Percentiles rank a stretch among this genome's conserved stretches.
phyloP scores from a whole-genome alignment of 2,329 filamentous ascomycete species.

The Claviceps sp. region DNA sequence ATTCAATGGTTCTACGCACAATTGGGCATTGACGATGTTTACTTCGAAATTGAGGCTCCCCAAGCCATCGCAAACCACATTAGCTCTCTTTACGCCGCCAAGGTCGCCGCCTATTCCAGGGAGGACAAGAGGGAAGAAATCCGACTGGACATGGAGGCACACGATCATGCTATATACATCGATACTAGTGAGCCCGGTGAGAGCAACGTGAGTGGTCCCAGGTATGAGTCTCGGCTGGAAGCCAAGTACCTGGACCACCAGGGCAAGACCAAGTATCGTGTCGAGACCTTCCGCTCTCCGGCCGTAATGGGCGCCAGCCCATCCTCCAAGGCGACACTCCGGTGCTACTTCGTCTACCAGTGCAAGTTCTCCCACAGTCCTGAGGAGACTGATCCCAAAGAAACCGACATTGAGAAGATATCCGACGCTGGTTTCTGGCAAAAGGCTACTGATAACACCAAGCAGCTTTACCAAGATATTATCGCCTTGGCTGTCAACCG shows the following conservation, averaged over 20 bases:
- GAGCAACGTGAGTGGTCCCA: conserved; percentile 62
- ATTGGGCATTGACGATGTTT: conserved; percentile 95
- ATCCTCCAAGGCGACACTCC: conserved; percentile 65
- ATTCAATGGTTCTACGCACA: conserved; percentile 96
- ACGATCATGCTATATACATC: conserved; percentile 94
- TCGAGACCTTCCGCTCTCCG: conserved; percentile 92
- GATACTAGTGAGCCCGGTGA: conserved; percentile 88
- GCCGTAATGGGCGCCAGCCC: conserved; percentile 57
- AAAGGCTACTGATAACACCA: conserved; percentile 92
- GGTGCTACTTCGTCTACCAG: conserved; percentile 98
- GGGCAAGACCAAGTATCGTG: conserved; percentile 64
- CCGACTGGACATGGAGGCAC: conserved; percentile 84
- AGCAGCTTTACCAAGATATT: conserved; percentile 88
- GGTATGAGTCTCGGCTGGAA: conserved; percentile 88
- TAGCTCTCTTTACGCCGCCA: conserved; percentile 91
- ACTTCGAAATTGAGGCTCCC: conserved; percentile 82
- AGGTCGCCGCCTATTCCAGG: conserved; percentile 83
- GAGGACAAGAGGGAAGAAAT: conserved; percentile 94
- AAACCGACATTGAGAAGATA: conserved; percentile 83
- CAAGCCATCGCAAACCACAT: conserved; percentile 87
- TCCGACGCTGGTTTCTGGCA: conserved; percentile 88
- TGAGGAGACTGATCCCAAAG: conserved; percentile 56
- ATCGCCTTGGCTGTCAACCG: conserved; percentile 73
- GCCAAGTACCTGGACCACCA: conserved; percentile 85
- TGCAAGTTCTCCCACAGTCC: conserved; percentile 72